Conservation (phyloP, 2,329 filamentous ascomycete species). For the Exophiala viscosa region DNA sequence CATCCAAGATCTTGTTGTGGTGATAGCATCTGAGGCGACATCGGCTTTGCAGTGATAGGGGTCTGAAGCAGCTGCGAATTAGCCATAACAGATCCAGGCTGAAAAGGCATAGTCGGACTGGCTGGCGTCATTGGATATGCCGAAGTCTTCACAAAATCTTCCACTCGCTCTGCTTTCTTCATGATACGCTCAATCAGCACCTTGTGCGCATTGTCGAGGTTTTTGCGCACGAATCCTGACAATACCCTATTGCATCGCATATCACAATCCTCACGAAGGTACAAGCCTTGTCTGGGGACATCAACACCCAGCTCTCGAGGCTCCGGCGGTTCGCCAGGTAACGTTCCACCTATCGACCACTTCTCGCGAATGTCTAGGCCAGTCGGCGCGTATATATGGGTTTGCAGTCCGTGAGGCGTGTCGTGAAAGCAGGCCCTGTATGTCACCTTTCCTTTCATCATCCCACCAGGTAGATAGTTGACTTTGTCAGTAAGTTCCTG, state of each 20-base stretch:
- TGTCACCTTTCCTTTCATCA: conserved; percentile 63
- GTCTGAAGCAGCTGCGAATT: conserved; percentile 18
- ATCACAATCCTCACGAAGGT: conserved; percentile 80
- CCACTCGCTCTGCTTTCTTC: conserved; percentile 47
- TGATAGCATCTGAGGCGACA: conserved; percentile 23
- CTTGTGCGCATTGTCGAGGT: conserved; percentile 70
- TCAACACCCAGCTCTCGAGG: conserved; percentile 63
- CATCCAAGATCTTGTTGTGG: conserved; percentile 22
- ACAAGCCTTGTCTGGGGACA: conserved; percentile 66
- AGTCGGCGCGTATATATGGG: conserved; percentile 77
- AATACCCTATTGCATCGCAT: conserved; percentile 77
- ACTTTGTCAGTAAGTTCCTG: conserved; percentile 76
- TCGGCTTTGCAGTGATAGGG: conserved; percentile 6
- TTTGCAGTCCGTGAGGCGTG: conserved; percentile 68
- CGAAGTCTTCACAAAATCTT: conserved; percentile 28
- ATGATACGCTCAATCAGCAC: conserved; percentile 64
- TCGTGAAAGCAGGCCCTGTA: conserved; percentile 82
- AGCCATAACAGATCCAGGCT: conserved; percentile 26
- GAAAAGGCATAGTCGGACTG: conserved; percentile 14
- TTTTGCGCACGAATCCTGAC: conserved; percentile 74
- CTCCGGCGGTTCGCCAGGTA: conserved; percentile 66
- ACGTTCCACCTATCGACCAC: conserved; percentile 70
- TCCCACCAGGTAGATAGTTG: conserved; percentile 65
- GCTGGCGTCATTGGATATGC: conserved; percentile 6
- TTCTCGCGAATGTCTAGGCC: conserved; percentile 74